Evolutionary conservation across 2,329 filamentous ascomycete genomes (phyloP).

Genomic region (Trichophyton benhamiae): DNA sequence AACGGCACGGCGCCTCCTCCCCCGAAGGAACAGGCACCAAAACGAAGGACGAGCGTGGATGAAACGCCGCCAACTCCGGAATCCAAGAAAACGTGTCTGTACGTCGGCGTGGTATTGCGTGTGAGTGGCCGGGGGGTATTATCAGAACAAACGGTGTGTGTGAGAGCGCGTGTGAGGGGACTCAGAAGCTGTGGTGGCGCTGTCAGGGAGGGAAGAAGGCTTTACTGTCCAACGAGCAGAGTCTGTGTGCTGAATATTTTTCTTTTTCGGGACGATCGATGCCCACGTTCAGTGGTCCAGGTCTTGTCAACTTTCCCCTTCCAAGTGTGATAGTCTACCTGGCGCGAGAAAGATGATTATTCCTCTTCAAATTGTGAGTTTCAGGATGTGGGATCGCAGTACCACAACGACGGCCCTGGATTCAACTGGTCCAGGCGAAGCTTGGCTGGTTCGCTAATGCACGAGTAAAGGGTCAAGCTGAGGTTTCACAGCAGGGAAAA

Average conservation of each 20-base stretch:
- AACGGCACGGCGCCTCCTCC: conserved; percentile 1
- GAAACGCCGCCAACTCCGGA: neutral
- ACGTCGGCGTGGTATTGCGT: neutral
- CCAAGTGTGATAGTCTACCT: neutral
- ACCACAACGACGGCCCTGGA: neutral
- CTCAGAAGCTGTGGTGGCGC: neutral
- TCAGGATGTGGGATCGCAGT: neutral
- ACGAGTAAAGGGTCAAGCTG: conserved; percentile 6
- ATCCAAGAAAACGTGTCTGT: conserved; percentile 4
- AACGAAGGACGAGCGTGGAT: neutral
- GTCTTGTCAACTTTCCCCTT: neutral
- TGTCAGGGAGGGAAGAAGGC: neutral
- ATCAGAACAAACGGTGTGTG: neutral
- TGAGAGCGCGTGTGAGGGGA: neutral
- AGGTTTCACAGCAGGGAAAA: conserved; percentile 7
- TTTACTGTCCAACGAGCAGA: neutral
- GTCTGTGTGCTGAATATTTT: neutral
- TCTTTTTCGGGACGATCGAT: conserved; percentile 12
- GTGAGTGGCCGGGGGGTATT: neutral
- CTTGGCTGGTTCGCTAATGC: conserved; percentile 2
- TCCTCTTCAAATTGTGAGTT: neutral
- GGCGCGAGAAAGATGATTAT: neutral
- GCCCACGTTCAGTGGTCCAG: conserved; percentile 13
- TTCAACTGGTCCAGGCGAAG: neutral
- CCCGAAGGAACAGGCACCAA: neutral